Percentiles rank a stretch among this genome's conserved stretches.
phyloP scores from a whole-genome alignment of 257 asterid genomes.

The Solanum paucissectum region DNA sequence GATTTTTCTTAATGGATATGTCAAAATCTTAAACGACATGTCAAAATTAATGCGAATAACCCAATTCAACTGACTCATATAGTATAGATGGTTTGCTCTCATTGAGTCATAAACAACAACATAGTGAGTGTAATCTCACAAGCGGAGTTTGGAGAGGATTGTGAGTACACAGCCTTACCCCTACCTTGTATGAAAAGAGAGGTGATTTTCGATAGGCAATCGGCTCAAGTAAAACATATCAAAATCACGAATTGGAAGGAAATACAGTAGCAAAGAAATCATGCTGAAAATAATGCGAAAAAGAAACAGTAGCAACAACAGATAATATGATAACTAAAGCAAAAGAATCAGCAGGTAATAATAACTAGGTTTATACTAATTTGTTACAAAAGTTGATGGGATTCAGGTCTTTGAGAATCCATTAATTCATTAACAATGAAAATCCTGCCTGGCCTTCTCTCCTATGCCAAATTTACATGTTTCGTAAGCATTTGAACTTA shows the following conservation, averaged over 20 bases:
- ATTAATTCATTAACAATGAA: no score
- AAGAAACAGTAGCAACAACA: background rate
- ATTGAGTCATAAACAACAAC: background rate
- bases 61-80: no score
- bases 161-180: background rate
- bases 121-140: background rate
- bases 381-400: background rate
- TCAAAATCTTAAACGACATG: background rate
- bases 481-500: no score
- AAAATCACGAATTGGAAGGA: background rate
- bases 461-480: no score
- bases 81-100: no score
- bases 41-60: background rate
- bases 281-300: fast-evolving
- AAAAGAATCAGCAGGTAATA: background rate
- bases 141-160: background rate
- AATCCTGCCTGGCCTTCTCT: no score
- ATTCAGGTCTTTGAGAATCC: background rate
- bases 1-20: background rate
- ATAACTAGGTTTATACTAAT: background rate
- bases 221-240: background rate
- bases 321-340: background rate
- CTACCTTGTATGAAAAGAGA: background rate
- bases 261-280: background rate
- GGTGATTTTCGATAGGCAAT: background rate